Evolutionary conservation across 2,329 filamentous ascomycete genomes (phyloP), one percentile per base, ranked within the genome.

Genomic region (Arthrinium phaeospermum): DNA sequence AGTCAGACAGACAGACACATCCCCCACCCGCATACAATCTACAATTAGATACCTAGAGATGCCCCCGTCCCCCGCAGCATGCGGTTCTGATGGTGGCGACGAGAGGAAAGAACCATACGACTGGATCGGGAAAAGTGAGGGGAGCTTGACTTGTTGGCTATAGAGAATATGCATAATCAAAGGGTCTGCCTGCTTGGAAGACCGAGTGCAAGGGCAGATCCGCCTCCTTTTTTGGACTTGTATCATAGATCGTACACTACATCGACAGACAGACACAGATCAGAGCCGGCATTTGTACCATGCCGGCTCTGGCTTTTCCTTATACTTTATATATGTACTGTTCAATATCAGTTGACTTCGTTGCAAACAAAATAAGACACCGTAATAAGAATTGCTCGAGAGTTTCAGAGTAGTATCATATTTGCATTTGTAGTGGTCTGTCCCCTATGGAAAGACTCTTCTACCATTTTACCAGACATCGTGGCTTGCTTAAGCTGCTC

Each of bases 371-470:
- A 14, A 34, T 16, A 37, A 37, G 30, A 2, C 53, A 37, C 10
- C 8, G 22, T 13, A 13, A 8, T 1, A 41, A 41, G 10, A 41
- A 6, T 14, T n/a, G 57, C 34, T 37, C 30, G 41, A 64, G n/a
- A 41, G 34, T 6, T n/a, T 64, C 57, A 64, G 30, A 37, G 57
- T 37, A 64, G 57, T 64, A 64, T 64, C 57, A 41, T 41, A 41
- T 64, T 41, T 64, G 57, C 57, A 64, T 64, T 64, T 41, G 57
- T 64, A 64, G 57, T 41, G 57, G 57, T 64, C 57, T n/a, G 41
- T 64, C 57, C 57, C 57, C 57, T 64, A 41, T 64, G 19, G 57
- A 64, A 41, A 64, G 57, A 64, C 57, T 64, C 57, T 64, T 64
- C 57, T 64, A 64, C 57, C 30, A 41, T 41, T 41, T 41, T 64